phyloP scores from a whole-genome alignment of 176 grass and related monocot species.

The Aegilops sharonensis region DNA sequence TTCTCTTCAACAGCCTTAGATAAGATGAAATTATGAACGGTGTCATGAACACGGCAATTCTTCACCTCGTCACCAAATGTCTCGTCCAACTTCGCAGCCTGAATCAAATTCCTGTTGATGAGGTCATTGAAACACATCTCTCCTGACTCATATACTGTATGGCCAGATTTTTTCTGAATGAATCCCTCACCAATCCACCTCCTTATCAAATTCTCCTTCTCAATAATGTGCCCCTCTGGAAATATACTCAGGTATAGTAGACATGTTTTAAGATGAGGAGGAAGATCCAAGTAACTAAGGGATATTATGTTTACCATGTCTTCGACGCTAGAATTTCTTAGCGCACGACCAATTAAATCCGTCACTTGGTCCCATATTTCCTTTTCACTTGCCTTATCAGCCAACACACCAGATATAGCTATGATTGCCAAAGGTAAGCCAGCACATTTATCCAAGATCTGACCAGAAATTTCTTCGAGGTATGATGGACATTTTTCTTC shows the following conservation, averaged over 20 bases:
- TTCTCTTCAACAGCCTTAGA: constrained; percentile 33
- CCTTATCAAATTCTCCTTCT: constrained; percentile 16
- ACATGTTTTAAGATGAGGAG: constrained; percentile 25
- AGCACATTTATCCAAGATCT: neutral
- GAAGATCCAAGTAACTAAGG: constrained; percentile 31
- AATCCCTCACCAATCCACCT: neutral
- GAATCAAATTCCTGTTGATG: constrained; percentile 28
- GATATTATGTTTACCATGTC: constrained; percentile 2
- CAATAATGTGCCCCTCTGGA: constrained; percentile 7
- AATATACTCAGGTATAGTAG: constrained; percentile 37
- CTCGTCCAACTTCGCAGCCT: neutral
- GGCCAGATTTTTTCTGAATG: neutral
- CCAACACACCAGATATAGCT: neutral
- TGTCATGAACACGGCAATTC: constrained; percentile 29
- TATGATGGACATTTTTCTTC: neutral
- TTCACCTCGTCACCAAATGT: constrained; percentile 1
- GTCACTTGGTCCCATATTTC: neutral
- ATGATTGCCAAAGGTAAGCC: neutral
- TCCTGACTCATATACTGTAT: constrained; percentile 14
- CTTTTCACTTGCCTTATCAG: neutral
- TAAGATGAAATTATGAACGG: constrained; percentile 24
- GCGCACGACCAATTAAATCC: neutral
- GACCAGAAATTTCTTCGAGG: neutral
- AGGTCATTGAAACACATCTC: constrained; percentile 19
- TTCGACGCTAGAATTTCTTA: neutral